Evolutionary conservation across 164 flowering plant genomes (phyloP), one percentile per base, ranked within the genome.

Genomic region (Tetrastigma voinierianum): DNA sequence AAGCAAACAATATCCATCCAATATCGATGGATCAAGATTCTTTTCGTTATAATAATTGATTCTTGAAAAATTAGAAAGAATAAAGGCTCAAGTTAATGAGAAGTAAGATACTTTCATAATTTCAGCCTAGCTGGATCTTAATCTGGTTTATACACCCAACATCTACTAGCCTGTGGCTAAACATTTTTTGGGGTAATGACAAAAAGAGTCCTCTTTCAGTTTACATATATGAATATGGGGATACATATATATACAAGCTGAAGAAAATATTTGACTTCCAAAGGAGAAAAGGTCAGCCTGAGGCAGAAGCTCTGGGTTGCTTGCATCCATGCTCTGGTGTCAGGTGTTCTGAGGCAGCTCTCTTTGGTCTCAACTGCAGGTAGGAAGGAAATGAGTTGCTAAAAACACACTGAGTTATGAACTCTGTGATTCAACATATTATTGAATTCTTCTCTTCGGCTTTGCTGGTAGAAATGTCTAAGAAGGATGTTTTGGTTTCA

Each of bases 401-500:
- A 18, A 53, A 16, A 53, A 9, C n/a, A n/a, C n/a, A 10, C 16
- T 16, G 17, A 11, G 57, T 9, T 16, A 8, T 16, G 10, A n/a
- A n/a, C 16, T 53, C 24, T 16, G 17, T 44, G 9, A 43, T 43
- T 10, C 13, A 44, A 19, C 45, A 47, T 11, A 25, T 46, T 17
- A 51, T 23, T 53, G 19, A 64, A 62, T 25, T n/a, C 80, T 92
- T 90, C 66, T 87, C 92, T 60, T 90, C 93, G 7, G 87, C 72
- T 18, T n/a, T 74, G 87, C 77, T 84, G 82, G 68, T 90, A 90
- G 63, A 92, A 76, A 72, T 88, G 90, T 69, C 96, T 78, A 52
- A 92, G 46, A n/a, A 92, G 91, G 55, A 90, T 90, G 65, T 88
- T 88, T 83, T 90, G 19, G 85, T 70, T 66, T 92, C 98, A 9